phyloP scores from a whole-genome alignment of 192 early-diverging fungal species.

The Backusella parvicylindrica region DNA sequence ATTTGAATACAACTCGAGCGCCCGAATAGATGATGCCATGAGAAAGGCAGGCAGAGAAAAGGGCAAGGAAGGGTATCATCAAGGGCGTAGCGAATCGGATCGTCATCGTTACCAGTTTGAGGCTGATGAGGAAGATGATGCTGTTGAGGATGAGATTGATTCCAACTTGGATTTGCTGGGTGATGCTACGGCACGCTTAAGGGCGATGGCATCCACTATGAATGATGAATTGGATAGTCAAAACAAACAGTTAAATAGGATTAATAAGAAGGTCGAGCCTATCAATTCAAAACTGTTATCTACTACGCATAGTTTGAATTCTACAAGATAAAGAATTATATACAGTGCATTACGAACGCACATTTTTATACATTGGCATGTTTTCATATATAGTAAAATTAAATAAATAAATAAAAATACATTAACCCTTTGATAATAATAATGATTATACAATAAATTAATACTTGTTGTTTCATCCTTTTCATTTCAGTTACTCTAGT shows the following conservation, averaged over 20 bases:
- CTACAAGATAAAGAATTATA: constrained; percentile 12
- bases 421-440: too few relatives aligned
- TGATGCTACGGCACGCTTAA: constrained; percentile 46
- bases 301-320: constrained; percentile 24
- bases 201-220: constrained; percentile 56
- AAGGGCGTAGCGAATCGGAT: constrained; percentile 37
- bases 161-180: constrained; percentile 58
- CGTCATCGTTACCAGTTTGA: constrained; percentile 64
- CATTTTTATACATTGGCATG: background rate
- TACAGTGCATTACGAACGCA: background rate
- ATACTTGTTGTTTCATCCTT: too few relatives aligned
- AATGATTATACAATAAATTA: background rate
- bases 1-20: constrained; percentile 50
- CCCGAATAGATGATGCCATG: constrained; percentile 48
- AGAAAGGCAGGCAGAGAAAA: constrained; percentile 26
- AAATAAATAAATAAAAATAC: too few relatives aligned
- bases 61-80: constrained; percentile 42
- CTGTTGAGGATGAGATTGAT: constrained; percentile 66
- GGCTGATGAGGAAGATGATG: constrained; percentile 63
- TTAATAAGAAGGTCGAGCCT: constrained; percentile 50
- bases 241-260: constrained; percentile 50
- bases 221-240: constrained; percentile 58
- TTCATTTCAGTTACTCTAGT: background rate
- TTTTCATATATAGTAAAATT: too few relatives aligned
- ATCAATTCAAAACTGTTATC: constrained; percentile 26